These are phyloP conservation scores for Trametes punicea DNA, from an alignment of 768 basidiomycete species.

Conservation along the genomic window DNA sequence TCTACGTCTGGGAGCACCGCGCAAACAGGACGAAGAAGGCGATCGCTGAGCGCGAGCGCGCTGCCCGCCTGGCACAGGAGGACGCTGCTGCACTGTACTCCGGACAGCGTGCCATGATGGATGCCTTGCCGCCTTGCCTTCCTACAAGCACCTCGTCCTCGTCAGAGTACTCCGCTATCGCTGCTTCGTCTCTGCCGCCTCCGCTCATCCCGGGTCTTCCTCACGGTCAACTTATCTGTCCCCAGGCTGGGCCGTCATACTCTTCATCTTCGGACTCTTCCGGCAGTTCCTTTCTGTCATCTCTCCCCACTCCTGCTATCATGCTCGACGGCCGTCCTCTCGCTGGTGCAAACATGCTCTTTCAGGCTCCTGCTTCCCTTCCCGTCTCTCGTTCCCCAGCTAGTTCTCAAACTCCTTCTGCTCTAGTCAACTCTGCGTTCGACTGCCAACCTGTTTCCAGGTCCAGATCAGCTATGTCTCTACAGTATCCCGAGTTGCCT, in stretches of 20 bases:
- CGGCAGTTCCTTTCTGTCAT: not conserved
- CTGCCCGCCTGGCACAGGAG: not conserved
- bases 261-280: not conserved
- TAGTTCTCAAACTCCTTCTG: not conserved
- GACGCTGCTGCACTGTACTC: not conserved
- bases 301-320: constrained; percentile 3
- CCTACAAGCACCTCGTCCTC: constrained; percentile 1
- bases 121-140: not conserved
- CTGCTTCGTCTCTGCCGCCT: constrained; percentile 6
- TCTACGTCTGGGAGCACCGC: constrained; percentile 17
- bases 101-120: not conserved
- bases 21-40: constrained; percentile 9
- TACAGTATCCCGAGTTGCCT: not conserved
- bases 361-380: not conserved
- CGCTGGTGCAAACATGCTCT: not conserved
- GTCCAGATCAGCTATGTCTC: not conserved
- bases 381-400: not conserved
- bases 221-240: not conserved
- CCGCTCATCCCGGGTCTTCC: not conserved
- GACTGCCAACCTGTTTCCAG: not conserved
- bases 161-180: not conserved
- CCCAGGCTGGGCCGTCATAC: not conserved
- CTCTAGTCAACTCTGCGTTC: not conserved
- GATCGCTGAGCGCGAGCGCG: not conserved
- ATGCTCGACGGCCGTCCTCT: constrained; percentile 8